phyloP scores from a whole-genome alignment of 2,329 filamentous ascomycete species.

The Fusarium redolens region DNA sequence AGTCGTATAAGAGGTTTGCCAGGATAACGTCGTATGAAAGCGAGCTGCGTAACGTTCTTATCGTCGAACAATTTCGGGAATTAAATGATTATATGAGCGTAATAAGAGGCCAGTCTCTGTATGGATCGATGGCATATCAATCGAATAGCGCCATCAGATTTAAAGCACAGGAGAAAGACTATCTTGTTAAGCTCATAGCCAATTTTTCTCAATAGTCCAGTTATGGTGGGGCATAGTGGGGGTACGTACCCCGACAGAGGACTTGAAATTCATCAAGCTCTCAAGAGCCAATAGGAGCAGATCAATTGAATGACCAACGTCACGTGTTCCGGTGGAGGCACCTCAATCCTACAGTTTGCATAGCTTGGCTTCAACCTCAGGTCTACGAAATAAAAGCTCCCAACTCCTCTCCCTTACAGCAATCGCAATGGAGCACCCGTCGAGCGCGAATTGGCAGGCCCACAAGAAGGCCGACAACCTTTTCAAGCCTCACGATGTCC shows the following conservation, averaged over 20 bases:
- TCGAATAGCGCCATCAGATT: neutral
- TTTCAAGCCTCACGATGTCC: conserved; percentile 81
- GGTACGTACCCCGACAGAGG: conserved; percentile 34
- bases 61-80: too few relatives aligned
- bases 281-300: conserved; percentile 46
- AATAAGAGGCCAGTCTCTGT: neutral
- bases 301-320: conserved; percentile 51
- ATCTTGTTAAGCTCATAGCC: conserved; percentile 5
- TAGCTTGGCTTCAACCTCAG: conserved; percentile 45
- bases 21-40: neutral
- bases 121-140: neutral
- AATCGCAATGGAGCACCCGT: conserved; percentile 50
- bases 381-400: conserved; percentile 45
- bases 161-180: neutral
- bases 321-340: conserved; percentile 49
- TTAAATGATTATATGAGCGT: fast-evolving
- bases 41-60: neutral
- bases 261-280: conserved; percentile 13
- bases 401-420: conserved; percentile 23
- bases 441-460: conserved; percentile 45
- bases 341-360: conserved; percentile 39
- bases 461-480: conserved; percentile 40
- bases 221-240: conserved; percentile 22
- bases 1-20: conserved; percentile 3
- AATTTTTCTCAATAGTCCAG: conserved; percentile 39